Evolutionary conservation across 371 early-diverging fungal genomes (phyloP).

Genomic region (Blakeslea trispora): DNA sequence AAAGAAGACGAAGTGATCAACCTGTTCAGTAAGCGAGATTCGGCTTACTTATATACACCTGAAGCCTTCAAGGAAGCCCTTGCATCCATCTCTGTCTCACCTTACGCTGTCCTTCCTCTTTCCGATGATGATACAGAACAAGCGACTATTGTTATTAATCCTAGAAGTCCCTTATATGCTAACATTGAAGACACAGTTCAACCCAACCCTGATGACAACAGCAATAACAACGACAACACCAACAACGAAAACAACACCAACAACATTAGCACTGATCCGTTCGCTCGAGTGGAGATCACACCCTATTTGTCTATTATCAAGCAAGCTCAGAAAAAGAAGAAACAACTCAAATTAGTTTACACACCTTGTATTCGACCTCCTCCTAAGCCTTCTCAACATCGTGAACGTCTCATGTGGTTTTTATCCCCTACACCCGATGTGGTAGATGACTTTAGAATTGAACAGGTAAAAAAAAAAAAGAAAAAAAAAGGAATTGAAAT

Average conservation of each 20-base stretch:
- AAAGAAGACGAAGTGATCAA: not conserved
- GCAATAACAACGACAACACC: too few species aligned
- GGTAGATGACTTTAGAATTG: slow-evolving; percentile 23
- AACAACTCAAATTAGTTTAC: slow-evolving; percentile 8
- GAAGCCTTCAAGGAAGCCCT: too few species aligned
- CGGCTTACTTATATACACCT: too few species aligned
- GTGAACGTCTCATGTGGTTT: slow-evolving; percentile 21
- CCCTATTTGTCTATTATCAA: not conserved
- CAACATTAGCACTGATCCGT: too few species aligned
- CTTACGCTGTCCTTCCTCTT: too few species aligned
- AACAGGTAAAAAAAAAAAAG: slow-evolving; percentile 16
- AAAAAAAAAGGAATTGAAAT: not conserved
- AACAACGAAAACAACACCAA: too few species aligned
- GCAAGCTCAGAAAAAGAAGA: not conserved
- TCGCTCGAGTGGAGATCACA: not conserved
- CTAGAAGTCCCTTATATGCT: too few species aligned
- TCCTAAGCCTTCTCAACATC: slow-evolving; percentile 7
- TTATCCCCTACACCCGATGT: slow-evolving; percentile 16
- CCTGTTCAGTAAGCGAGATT: not conserved
- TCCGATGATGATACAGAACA: too few species aligned
- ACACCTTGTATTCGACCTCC: slow-evolving; percentile 18
- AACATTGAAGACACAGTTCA: too few species aligned
- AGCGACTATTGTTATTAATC: too few species aligned
- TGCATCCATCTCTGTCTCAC: too few species aligned
- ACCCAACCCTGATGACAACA: too few species aligned